Evolutionary conservation across 169 alveolate species (phyloP).

Genomic region (Cryptosporidium parvum): DNA sequence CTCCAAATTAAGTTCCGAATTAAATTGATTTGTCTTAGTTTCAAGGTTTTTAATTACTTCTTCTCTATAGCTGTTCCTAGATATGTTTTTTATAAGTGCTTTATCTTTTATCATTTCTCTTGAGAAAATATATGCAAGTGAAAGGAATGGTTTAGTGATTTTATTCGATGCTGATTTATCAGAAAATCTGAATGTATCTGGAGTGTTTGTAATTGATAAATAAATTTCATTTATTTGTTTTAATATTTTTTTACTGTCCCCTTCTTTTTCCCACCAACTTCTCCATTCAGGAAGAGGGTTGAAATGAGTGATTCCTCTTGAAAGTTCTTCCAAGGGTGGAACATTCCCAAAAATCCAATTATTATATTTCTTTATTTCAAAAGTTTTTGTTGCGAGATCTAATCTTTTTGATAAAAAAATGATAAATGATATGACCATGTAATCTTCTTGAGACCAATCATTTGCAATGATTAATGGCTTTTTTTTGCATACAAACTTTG

Average conservation of each 20-base stretch:
- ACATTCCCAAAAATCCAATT: slow-evolving; percentile 53
- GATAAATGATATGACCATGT: slow-evolving; percentile 25
- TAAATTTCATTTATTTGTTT: slow-evolving; percentile 11
- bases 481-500: slow-evolving; percentile 25
- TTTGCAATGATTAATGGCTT: slow-evolving; percentile 50
- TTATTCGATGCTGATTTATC: slow-evolving; percentile 6
- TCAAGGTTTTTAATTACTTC: slow-evolving; percentile 11
- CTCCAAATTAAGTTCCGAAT: neutral
- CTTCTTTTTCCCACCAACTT: slow-evolving; percentile 63
- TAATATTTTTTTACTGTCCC: slow-evolving; percentile 13
- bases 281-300: slow-evolving; percentile 52
- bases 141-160: slow-evolving; percentile 34
- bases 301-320: neutral
- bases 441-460: slow-evolving; percentile 53
- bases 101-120: slow-evolving; percentile 32
- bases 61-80: slow-evolving; percentile 4
- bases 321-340: slow-evolving; percentile 65
- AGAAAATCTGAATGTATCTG: slow-evolving; percentile 43
- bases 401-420: slow-evolving; percentile 47
- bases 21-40: neutral
- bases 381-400: slow-evolving; percentile 25
- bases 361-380: slow-evolving; percentile 26
- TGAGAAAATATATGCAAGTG: slow-evolving; percentile 50
- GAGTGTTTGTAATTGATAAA: slow-evolving; percentile 11
- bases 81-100: slow-evolving; percentile 8